phyloP scores from a whole-genome alignment of 176 grass and related monocot species.

The Eleusine coracana region DNA sequence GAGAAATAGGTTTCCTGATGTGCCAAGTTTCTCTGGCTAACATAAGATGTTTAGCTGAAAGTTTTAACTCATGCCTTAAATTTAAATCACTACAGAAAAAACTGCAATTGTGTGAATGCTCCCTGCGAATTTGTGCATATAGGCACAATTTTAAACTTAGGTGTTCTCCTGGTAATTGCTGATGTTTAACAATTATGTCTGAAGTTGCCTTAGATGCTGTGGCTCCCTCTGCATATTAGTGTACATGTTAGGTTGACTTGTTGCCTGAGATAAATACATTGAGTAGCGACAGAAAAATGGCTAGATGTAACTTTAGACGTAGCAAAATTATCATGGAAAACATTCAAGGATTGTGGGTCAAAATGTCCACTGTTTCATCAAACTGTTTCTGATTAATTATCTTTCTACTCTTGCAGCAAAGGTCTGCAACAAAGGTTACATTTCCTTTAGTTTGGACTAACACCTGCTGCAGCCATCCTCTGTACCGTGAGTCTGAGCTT shows the following conservation, averaged over 20 bases:
- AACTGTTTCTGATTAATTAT: not conserved
- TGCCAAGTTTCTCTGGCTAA: not conserved
- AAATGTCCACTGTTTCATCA: not conserved
- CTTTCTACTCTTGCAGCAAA: conserved; percentile 64
- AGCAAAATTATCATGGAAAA: conserved; percentile 6
- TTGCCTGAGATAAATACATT: not conserved
- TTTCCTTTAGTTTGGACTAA: conserved; percentile 99
- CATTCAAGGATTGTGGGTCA: not conserved
- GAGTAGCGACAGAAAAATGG: not conserved
- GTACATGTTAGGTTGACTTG: not conserved
- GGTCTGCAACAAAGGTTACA: conserved; percentile 89
- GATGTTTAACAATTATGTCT: not conserved
- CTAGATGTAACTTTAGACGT: not conserved
- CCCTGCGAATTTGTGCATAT: not conserved
- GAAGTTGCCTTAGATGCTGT: not conserved
- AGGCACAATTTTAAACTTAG: not conserved
- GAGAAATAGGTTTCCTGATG: not conserved
- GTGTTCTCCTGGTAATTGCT: not conserved
- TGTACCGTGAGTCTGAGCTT: conserved; percentile 93
- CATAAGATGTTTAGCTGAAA: conserved; percentile 11
- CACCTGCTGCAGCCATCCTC: conserved; percentile 97
- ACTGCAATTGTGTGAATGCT: not conserved
- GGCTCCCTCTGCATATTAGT: not conserved
- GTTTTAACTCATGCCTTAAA: conserved; percentile 6
- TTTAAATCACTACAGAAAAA: not conserved